A percentile compares a stretch with the other conserved stretches of the same genome.
Evolutionary conservation across 768 basidiomycete species (phyloP).

Genomic region (Leccinum fibrillosum): DNA sequence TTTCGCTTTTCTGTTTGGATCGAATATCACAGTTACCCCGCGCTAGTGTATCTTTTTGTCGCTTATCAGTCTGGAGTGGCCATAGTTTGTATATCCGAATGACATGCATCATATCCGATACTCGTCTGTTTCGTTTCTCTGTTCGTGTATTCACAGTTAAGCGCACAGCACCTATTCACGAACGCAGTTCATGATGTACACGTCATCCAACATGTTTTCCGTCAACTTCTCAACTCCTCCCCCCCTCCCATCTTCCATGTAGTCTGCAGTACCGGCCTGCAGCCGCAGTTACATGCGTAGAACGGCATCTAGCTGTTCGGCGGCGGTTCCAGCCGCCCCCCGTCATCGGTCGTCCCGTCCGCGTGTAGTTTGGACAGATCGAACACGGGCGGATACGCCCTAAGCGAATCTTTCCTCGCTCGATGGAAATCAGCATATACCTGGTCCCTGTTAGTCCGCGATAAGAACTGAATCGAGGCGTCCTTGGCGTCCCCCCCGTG

Average conservation of each 20-base stretch:
- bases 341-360: slow-evolving; percentile 21
- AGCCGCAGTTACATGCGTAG: neutral
- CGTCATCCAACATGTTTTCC: neutral
- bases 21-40: slow-evolving; percentile 10
- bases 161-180: neutral
- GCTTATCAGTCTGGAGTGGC: neutral
- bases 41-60: slow-evolving; percentile 19
- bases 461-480: slow-evolving; percentile 41
- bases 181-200: neutral
- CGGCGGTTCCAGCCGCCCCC: slow-evolving; percentile 17
- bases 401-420: slow-evolving; percentile 12
- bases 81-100: slow-evolving; percentile 1
- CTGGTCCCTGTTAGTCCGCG: slow-evolving; percentile 33
- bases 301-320: neutral
- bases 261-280: neutral
- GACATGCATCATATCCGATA: neutral
- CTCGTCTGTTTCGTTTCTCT: neutral
- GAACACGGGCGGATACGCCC: slow-evolving; percentile 21
- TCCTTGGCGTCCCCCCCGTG: slow-evolving; percentile 16
- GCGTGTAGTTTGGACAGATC: slow-evolving; percentile 18
- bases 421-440: slow-evolving; percentile 30
- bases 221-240: neutral
- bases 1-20: neutral
- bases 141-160: neutral
- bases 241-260: neutral